Evolutionary conservation across 164 flowering plant species (phyloP), one percentile per base, ranked within the genome.

Genomic region (Vitis rupestris): DNA sequence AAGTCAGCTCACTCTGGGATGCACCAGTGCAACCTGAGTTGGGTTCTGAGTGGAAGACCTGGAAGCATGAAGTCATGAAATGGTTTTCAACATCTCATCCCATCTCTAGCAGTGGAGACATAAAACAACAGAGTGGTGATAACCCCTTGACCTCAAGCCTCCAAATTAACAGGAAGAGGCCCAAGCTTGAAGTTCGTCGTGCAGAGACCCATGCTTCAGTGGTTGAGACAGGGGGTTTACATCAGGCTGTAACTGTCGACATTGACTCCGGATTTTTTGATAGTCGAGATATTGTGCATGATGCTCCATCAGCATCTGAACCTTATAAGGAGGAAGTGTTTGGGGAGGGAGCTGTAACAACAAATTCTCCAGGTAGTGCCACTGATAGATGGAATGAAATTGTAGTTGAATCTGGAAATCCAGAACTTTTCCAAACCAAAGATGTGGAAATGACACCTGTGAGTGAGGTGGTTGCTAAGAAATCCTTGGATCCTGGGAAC

Each of bases 171-270:
- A 78, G 88, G 74, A 96, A 93, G 68, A 84, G 99, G 73, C 91
- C 93, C 51, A 96, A 96, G 84, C 95, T 96, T 80, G 99, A 90
- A 85, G 83, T 93, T 71, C 97, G 97, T 57, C 99, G 98, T 67
- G 97, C 97, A 58, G 98, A 93, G 61, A 19, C 81, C 63, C 88
- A 84, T 75, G 66, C 81, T 51, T 78, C 88, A 23, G 83, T 66
- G 50, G 64, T 78, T 61, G 86, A 80, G 76, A 65, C 61, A 47
- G 75, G 61, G 67, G 60, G 63, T 72, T 72, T 75, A 29, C 72
- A 76, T 65, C 84, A 82, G 44, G 67, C 75, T 69, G 72, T 69
- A 16, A 57, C 77, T 47, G 59, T 81, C 71, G 84, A 80, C 57
- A 78, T 82, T 76, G 90, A 85, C 63, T 71, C 88, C 51, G 81